Base-by-base conservation (phyloP, 2,329 filamentous ascomycete species). In the Endoconidiophora polonica region DNA sequence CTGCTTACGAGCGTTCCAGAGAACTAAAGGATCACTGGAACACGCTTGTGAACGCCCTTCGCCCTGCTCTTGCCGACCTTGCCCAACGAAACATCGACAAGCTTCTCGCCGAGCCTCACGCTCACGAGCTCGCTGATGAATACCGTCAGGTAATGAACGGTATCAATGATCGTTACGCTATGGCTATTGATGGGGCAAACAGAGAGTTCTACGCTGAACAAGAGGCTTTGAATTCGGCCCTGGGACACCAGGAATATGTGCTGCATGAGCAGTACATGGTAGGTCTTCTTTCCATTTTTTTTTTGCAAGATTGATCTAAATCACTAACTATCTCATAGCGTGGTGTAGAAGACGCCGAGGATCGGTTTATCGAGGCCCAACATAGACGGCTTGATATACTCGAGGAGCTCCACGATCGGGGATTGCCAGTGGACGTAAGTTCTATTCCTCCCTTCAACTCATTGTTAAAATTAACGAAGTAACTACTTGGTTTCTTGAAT, bases 21-120 rank as follows among this genome's bases (percentile, higher is more conserved):
- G 73, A 81, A 57, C 68, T 85, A 57, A 81, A 81, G 61, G 75
- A 76, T 50, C 69, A 70, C 22, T 85, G 76, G 62, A 71, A 76
- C n/a, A 67, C 72, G 52, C 72, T 85, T 47, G 71, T 76, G 52
- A 72, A 75, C 56, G 69, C 73, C 26, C 63, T 83, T 57, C 83
- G 81, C 61, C 74, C 75, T 14, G 71, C 77, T 7, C 66, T 83
- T 12, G 76, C 78, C 52, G 79, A 83, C 58, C 67, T 86, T 18
- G 77, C 78, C 16, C 73, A 76, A 48, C 70, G 76, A 33, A 72
- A 67, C 47, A 63, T 81, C 52, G 73, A 77, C 45, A 68, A 72
- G 52, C 63, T 83, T 52, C 67, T 76, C 54, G 65, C 71, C 45
- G 68, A 77, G 47, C 67, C 72, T 5, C 63, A 72, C 6, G 67